Evolutionary conservation across 805 yeast species (phyloP).

Genomic region (Lachancea sp.): DNA sequence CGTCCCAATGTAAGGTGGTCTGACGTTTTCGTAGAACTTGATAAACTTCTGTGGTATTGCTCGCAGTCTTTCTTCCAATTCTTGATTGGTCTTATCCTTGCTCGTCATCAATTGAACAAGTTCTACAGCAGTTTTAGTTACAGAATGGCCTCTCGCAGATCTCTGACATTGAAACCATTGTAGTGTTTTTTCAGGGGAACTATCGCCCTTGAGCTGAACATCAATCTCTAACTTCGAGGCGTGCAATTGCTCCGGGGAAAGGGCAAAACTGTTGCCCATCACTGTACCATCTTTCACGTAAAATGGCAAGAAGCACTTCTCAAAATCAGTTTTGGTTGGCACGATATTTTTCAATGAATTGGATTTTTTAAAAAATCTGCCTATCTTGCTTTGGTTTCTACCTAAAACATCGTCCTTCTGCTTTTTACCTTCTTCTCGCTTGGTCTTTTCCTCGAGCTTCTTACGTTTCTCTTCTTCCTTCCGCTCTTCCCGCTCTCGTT

Average conservation of each 20-base stretch:
- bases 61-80: conserved; percentile 25
- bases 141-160: conserved; percentile 20
- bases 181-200: conserved; percentile 5
- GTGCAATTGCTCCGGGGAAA: conserved; percentile 4
- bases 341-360: conserved; percentile 23
- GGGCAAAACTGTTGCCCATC: conserved; percentile 14
- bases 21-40: conserved; percentile 45
- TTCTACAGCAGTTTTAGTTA: conserved; percentile 29
- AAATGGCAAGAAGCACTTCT: conserved; percentile 34
- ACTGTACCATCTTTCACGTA: conserved; percentile 34
- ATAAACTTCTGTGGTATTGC: conserved; percentile 35
- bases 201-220: neutral
- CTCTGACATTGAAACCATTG: conserved; percentile 21
- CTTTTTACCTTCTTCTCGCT: conserved; percentile 25
- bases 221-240: conserved; percentile 18
- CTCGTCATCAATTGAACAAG: conserved; percentile 35
- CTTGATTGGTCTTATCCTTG: conserved; percentile 36
- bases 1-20: conserved; percentile 50
- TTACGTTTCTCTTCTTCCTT: conserved; percentile 23
- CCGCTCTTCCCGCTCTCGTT: conserved; percentile 17
- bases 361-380: conserved; percentile 33
- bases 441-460: conserved; percentile 18
- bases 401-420: conserved; percentile 31
- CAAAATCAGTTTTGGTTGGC: conserved; percentile 27
- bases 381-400: conserved; percentile 35